These are phyloP conservation scores for Penicillium pulvis DNA, from an alignment of 495 filamentous ascomycete genomes.

Conservation along the genomic window DNA sequence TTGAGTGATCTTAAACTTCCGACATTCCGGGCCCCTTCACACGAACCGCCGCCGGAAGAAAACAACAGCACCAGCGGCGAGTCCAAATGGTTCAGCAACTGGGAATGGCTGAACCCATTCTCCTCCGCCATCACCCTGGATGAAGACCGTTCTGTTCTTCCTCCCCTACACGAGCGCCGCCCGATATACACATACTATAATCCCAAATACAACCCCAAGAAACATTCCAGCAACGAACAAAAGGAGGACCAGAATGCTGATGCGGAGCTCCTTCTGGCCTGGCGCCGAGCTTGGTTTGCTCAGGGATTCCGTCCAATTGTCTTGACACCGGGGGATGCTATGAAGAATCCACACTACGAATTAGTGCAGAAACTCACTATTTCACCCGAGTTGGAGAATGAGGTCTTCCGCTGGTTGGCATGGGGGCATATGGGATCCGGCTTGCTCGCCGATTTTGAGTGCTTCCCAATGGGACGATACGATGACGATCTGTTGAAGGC, in stretches of 20 bases:
- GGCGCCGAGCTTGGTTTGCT: conserved; percentile 93
- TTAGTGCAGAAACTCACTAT: conserved; percentile 56
- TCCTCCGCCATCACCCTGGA: conserved; percentile 83
- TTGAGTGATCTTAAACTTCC: conserved; percentile 40
- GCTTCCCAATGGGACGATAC: conserved; percentile 82
- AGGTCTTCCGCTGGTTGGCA: conserved; percentile 84
- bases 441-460: conserved; percentile 73
- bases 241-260: conserved; percentile 66
- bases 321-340: conserved; percentile 77
- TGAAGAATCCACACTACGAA: conserved; percentile 79
- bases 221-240: conserved; percentile 53
- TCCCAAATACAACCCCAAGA: conserved; percentile 44
- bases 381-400: conserved; percentile 60
- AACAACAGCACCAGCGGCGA: conserved; percentile 79
- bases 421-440: conserved; percentile 94
- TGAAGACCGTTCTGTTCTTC: conserved; percentile 83
- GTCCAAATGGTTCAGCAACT: conserved; percentile 83
- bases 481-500: conserved; percentile 71
- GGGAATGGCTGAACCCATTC: conserved; percentile 88
- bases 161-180: conserved; percentile 69
- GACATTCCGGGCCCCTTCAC: conserved; percentile 66
- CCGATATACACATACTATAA: conserved; percentile 96
- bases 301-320: conserved; percentile 88
- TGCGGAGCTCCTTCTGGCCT: conserved; percentile 76
- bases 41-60: conserved; percentile 75